phyloP scores from a whole-genome alignment of 208 protist species.

The Leishmania martiniquensis region DNA sequence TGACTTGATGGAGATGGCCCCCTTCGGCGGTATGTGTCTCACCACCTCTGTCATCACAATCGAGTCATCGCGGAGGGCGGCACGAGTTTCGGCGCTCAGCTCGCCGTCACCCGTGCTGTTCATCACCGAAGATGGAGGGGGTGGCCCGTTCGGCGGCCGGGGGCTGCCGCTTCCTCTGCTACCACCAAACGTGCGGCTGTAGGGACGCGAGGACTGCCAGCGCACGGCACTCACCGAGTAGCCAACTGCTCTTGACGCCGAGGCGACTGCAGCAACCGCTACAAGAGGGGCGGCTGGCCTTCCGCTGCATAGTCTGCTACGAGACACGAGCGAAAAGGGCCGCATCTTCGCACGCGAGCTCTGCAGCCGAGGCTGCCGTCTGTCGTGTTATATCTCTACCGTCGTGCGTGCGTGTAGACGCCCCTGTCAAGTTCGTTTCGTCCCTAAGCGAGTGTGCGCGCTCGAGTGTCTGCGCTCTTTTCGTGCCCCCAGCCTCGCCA shows the following conservation, averaged over 20 bases:
- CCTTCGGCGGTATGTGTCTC: conserved; percentile 54
- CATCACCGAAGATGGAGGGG: neutral
- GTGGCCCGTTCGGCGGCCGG: neutral
- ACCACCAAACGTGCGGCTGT: conserved; percentile 3
- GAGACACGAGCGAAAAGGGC: conserved; percentile 2
- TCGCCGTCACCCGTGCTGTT: conserved; percentile 51
- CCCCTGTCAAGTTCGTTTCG: neutral
- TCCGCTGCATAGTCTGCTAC: neutral
- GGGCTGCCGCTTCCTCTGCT: neutral
- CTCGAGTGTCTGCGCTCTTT: neutral
- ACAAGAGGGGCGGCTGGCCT: neutral
- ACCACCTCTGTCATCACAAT: conserved; percentile 59
- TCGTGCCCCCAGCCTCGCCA: neutral
- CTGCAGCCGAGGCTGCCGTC: neutral
- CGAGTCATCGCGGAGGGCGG: conserved; percentile 73
- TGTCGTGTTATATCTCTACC: too few relatives aligned
- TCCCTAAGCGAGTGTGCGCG: neutral
- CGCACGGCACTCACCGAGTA: neutral
- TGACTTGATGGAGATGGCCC: conserved; percentile 71
- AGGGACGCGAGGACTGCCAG: conserved; percentile 13
- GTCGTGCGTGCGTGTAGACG: neutral
- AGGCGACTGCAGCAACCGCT: neutral
- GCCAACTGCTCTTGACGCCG: neutral
- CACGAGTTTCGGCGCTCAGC: conserved; percentile 53
- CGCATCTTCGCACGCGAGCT: neutral